Evolutionary conservation across 2,329 filamentous ascomycete genomes (phyloP), one percentile per base, ranked within the genome.

Genomic region (Hyphodiscus sp.): DNA sequence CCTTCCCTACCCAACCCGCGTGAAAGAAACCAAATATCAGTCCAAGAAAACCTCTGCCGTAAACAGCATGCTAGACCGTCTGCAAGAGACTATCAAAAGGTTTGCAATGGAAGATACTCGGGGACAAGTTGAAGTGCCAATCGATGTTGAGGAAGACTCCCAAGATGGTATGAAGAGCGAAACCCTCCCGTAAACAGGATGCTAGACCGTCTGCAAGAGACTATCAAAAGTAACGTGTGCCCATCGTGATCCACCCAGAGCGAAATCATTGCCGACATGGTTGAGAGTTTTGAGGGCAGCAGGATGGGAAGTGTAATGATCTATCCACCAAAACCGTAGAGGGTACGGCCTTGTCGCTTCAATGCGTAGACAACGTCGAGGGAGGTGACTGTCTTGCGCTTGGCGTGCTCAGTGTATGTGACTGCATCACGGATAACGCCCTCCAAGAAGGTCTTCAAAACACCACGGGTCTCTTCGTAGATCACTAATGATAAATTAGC

Each of bases 361-460:
- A 85, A 74, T 45, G 81, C 81, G 67, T 83, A 83, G 70, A 84
- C 80, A 46, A 83, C 80, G 63, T 84, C 80, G 57, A 84, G 77
- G 4, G 80, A 82, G 47, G 80, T 83, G 70, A 85, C 81, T 30
- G 82, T 85, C 80, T 86, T 86, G 74, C 86, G 81, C 83, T 89
- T 89, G 73, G 84, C 84, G 81, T 89, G 86, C 78, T 89, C 86
- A 65, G 86, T 89, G 79, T 89, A 89, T 70, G 86, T 89, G 75
- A 83, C 80, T 41, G 83, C 81, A 64, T 84, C 80, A 60, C 83
- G 78, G 70, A 90, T 89, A 73, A 90, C 86, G 73, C 83, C 81
- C 76, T 89, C 86, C 66, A 90, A 85, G 83, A 89, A 89, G 73
- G 85, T 86, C 82, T 89, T 89, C 68, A 90, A 80, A 68, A 89